Percentiles rank a stretch among this genome's conserved stretches.
These are phyloP conservation scores for Sarocladiaceae sp. DNA, from an alignment of 2,329 filamentous ascomycete genomes.

Conservation along the genomic window DNA sequence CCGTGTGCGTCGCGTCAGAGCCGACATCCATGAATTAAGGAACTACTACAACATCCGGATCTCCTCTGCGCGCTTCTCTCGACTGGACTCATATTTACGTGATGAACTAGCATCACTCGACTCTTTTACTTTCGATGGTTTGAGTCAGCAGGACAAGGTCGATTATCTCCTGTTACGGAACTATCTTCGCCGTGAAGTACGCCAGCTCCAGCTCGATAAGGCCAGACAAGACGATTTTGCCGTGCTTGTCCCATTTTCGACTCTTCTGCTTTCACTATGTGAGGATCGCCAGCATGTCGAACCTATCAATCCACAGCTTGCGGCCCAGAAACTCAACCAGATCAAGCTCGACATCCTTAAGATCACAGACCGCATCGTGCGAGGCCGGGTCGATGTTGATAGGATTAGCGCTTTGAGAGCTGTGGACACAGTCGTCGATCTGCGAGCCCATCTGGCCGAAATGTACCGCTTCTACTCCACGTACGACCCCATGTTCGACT, in stretches of 20 bases:
- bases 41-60: conserved; percentile 42
- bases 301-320: conserved; percentile 33
- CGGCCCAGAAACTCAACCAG: conserved; percentile 35
- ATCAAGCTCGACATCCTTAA: conserved; percentile 25
- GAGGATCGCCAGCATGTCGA: conserved; percentile 13
- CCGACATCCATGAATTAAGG: conserved; percentile 40
- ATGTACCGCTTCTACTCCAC: conserved; percentile 44
- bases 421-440: conserved; percentile 31
- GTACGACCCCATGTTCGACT: conserved; percentile 51
- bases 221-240: conserved; percentile 28
- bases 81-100: conserved; percentile 33
- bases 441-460: conserved; percentile 37
- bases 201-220: conserved; percentile 25
- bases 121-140: conserved; percentile 19
- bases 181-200: conserved; percentile 24
- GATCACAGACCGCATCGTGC: conserved; percentile 27
- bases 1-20: conserved; percentile 34
- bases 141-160: conserved; percentile 36
- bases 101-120: conserved; percentile 30
- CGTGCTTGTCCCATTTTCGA: conserved; percentile 39
- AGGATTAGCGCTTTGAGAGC: conserved; percentile 41
- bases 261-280: conserved; percentile 42
- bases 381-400: conserved; percentile 25
- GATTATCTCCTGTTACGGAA: conserved; percentile 46
- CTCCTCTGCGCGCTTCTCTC: conserved; percentile 32